Percentiles rank a stretch among this genome's conserved stretches.
phyloP scores from a whole-genome alignment of 257 asterid species.

The Solanum chiquidenum region DNA sequence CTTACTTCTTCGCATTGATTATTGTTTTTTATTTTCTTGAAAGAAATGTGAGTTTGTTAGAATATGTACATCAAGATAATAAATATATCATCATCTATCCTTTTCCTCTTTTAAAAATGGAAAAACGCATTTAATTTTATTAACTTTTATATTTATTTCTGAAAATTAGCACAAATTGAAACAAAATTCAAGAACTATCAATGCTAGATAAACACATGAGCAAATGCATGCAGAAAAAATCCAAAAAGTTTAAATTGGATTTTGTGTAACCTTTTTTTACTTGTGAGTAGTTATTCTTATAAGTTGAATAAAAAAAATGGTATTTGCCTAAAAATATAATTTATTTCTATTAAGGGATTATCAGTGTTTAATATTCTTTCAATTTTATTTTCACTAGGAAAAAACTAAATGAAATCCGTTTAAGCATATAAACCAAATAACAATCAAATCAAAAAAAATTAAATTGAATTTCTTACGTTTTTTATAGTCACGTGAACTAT shows the following conservation, averaged over 20 bases:
- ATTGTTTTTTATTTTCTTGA: neutral
- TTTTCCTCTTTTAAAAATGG: neutral
- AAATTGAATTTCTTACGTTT: neutral
- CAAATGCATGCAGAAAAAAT: neutral
- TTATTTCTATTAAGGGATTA: no score
- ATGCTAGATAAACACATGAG: no score
- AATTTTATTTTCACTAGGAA: neutral
- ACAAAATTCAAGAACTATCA: no score
- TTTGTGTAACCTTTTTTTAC: no score
- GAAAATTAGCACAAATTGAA: no score
- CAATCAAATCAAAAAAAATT: neutral
- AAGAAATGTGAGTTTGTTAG: neutral
- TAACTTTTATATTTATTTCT: neutral
- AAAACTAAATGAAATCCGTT: neutral
- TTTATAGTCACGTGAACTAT: neutral
- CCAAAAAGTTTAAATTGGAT: no score
- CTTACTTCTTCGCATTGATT: neutral
- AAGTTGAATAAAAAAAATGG: no score
- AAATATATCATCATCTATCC: neutral
- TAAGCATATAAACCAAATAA: neutral
- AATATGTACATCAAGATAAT: neutral
- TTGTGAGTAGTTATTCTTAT: no score
- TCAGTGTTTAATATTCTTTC: no score
- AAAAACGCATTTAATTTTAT: neutral
- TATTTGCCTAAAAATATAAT: no score